These are phyloP conservation scores for Aureobasidium sp. DNA, from an alignment of 2,329 filamentous ascomycete species.

Conservation along the genomic window DNA sequence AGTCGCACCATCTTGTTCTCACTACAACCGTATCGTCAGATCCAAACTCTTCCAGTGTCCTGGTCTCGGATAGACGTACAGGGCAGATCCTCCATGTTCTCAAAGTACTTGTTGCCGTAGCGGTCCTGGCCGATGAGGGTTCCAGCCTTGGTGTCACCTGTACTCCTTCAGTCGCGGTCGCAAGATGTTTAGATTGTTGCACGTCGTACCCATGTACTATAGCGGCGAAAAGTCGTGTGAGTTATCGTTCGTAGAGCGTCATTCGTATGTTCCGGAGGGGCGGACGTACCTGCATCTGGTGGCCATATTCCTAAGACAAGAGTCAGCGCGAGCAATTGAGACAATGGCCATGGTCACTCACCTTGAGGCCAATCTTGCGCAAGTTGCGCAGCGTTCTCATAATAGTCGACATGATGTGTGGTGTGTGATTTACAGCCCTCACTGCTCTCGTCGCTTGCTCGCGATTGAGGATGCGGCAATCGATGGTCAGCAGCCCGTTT, in stretches of 20 bases:
- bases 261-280: conserved; percentile 17
- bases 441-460: neutral
- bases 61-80: conserved; percentile 44
- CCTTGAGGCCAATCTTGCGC: conserved; percentile 81
- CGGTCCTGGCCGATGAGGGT: conserved; percentile 74
- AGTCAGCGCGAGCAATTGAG: conserved; percentile 26
- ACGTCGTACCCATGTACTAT: conserved; percentile 28
- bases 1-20: conserved; percentile 95
- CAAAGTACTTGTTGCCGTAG: conserved; percentile 96
- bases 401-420: conserved; percentile 74
- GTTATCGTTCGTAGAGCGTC: conserved; percentile 17
- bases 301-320: conserved; percentile 65
- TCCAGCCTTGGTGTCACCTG: conserved; percentile 95
- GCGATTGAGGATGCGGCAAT: conserved; percentile 2
- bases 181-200: conserved; percentile 7
- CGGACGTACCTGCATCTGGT: conserved; percentile 79
- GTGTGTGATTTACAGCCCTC: conserved; percentile 12
- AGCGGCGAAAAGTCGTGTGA: conserved; percentile 10
- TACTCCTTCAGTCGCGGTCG: conserved; percentile 22
- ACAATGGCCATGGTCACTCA: conserved; percentile 29
- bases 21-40: conserved; percentile 42
- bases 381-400: conserved; percentile 78
- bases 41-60: conserved; percentile 7
- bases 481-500: conserved; percentile 5
- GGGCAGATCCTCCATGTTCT: conserved; percentile 91